Percentiles rank a stretch among this genome's conserved stretches.
These are phyloP conservation scores for Aspergillus sojae DNA, from an alignment of 2,329 filamentous ascomycete genomes.

Conservation along the genomic window DNA sequence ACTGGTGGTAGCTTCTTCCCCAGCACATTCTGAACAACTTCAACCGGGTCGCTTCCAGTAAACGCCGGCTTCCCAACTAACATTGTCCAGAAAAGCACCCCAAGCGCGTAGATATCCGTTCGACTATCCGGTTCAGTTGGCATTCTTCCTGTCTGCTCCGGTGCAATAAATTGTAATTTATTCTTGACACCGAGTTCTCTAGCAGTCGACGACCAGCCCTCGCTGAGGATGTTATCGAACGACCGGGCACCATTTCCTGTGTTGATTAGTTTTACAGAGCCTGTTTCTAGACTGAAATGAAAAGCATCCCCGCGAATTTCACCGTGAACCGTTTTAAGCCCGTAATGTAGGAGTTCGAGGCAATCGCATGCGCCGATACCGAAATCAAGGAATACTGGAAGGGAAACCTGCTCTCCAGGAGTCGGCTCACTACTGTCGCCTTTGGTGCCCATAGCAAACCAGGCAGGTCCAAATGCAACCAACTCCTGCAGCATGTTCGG, in stretches of 20 bases:
- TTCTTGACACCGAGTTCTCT: slow-evolving; percentile 83
- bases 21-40: slow-evolving; percentile 89
- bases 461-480: slow-evolving; percentile 77
- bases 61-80: slow-evolving; percentile 80
- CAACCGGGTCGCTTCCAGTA: slow-evolving; percentile 76
- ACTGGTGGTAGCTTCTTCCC: slow-evolving; percentile 76
- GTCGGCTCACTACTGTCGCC: slow-evolving; percentile 48
- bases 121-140: slow-evolving; percentile 87
- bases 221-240: slow-evolving; percentile 88
- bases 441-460: slow-evolving; percentile 61
- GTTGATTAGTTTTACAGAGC: slow-evolving; percentile 75
- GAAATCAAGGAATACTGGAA: slow-evolving; percentile 83
- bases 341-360: slow-evolving; percentile 87
- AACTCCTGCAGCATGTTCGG: slow-evolving; percentile 70
- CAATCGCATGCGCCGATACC: slow-evolving; percentile 86
- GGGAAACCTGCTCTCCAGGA: slow-evolving; percentile 64
- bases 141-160: slow-evolving; percentile 91
- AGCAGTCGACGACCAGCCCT: slow-evolving; percentile 82
- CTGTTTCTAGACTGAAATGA: slow-evolving; percentile 74
- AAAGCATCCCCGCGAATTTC: slow-evolving; percentile 91
- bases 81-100: slow-evolving; percentile 85
- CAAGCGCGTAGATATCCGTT: slow-evolving; percentile 91
- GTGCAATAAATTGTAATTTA: slow-evolving; percentile 88
- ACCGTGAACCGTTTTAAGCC: slow-evolving; percentile 82
- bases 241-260: slow-evolving; percentile 85